A percentile compares a stretch with the other conserved stretches of the same genome.
Conservation (phyloP, 108 stramenopile species). For the Nitzschia palea region DNA sequence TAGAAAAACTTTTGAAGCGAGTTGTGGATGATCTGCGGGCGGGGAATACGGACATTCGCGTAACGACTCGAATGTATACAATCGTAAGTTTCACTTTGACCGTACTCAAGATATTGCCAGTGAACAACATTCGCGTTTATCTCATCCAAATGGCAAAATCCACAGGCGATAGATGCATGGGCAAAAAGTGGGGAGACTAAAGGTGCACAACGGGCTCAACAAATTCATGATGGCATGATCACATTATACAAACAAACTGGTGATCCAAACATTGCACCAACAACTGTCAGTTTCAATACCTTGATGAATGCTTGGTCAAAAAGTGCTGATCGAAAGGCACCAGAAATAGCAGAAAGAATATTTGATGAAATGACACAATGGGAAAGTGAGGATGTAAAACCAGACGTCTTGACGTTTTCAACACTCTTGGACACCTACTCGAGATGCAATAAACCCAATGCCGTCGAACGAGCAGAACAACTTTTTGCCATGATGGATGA, state of each 20-base stretch:
- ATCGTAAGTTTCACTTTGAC: constrained; percentile 18
- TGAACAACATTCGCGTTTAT: no score
- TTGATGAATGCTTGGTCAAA: constrained; percentile 73
- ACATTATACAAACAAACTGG: constrained; percentile 38
- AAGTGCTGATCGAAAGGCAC: constrained; percentile 40
- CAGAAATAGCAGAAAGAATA: constrained; percentile 51
- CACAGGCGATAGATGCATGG: constrained; percentile 64
- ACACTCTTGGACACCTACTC: constrained; percentile 61
- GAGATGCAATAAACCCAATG: constrained; percentile 29
- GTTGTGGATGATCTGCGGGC: constrained; percentile 61
- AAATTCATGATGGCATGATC: constrained; percentile 58
- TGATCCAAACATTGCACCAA: constrained; percentile 48
- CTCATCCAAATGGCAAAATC: no score
- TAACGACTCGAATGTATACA: constrained; percentile 51
- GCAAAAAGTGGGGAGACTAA: constrained; percentile 52
- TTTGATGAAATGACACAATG: constrained; percentile 59
- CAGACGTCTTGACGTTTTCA: constrained; percentile 69
- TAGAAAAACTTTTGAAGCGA: constrained; percentile 61
- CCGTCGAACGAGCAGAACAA: constrained; percentile 27
- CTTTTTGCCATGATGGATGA: constrained; percentile 37
- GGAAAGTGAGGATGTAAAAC: constrained; percentile 48
- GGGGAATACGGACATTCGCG: constrained; percentile 31
- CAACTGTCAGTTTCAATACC: constrained; percentile 60
- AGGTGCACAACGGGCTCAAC: constrained; percentile 61
- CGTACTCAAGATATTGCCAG: no score